Base-by-base conservation (phyloP, 352 stramenopile species). In the Globisporangium nunn region DNA sequence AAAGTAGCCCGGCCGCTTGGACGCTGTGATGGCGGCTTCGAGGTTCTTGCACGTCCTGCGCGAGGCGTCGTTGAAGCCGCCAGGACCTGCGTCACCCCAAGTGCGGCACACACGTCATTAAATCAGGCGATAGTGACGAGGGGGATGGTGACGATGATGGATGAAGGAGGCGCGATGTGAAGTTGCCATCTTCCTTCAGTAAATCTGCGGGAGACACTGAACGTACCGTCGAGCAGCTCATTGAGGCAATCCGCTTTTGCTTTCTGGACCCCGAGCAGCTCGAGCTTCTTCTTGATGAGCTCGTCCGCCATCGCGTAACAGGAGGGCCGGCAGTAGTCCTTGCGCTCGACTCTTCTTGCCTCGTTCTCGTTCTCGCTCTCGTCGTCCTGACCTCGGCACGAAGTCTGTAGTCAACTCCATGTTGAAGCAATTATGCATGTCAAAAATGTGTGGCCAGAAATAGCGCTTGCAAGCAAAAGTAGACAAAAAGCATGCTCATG, bases 21-120 rank as follows among this genome's bases (percentile, higher is more conserved):
- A 90, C 1, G 78, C 75, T 10, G 75, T 79, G 63, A 92, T 87
- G 23, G 79, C 82, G 6, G 73, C 82, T 49, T 92, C 78, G 39
- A 92, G 64, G 66, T 91, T 90, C 70, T 91, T 91, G 63, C 75
- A 77, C 30, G 79, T 88, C 64, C 88, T 90, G 33, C 72, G 79
- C 44, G 78, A 88, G 18, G 64, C 59, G 43, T 92, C 82, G 45
- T 90, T 92, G 62, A 92, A 83, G 17, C 82, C 82, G 3, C 70
- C 71, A 17, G 74, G 73, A 37, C 56, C 72, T 88, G 49, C 14
- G 47, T 23, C 47, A 28, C 40, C 28, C 17, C 18, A 4, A 17
- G 37, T 43, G 37, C 37, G 37, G 15, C 37, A 43, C 37, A 17
- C 37, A 17, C 45, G 44, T 15, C 44, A 49, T n/a, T 17, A 50